Percentiles rank a stretch among this genome's conserved stretches.
Evolutionary conservation across 169 alveolate genomes (phyloP).

Genomic region (Theileria orientalis): DNA sequence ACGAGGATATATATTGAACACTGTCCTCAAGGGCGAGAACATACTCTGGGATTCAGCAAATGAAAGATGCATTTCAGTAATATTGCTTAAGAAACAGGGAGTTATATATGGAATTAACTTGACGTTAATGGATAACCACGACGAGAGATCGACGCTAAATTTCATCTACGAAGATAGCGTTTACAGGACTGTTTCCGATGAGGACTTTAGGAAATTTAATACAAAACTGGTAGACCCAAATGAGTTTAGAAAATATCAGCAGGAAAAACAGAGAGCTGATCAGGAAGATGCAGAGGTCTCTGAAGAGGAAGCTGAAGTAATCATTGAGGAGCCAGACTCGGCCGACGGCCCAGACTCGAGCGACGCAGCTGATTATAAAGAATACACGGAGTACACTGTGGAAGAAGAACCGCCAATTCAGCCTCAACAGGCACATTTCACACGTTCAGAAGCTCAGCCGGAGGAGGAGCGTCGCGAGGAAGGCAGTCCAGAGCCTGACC

Average conservation of each 20-base stretch:
- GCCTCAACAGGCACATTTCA: too few species aligned
- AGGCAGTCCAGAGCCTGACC: background rate
- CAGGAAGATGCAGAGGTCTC: background rate
- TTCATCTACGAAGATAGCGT: constrained; percentile 2
- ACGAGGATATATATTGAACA: background rate
- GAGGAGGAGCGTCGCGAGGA: too few species aligned
- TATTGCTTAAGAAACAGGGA: background rate
- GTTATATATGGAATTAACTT: background rate
- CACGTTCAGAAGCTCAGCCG: too few species aligned
- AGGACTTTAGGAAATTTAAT: constrained; percentile 3
- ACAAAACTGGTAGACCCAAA: background rate
- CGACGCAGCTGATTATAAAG: background rate
- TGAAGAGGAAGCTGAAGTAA: background rate
- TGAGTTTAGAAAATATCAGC: background rate
- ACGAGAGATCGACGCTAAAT: background rate
- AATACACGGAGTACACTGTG: background rate
- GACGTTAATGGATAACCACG: background rate
- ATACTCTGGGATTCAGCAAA: constrained; percentile 6
- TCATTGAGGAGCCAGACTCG: constrained; percentile 4
- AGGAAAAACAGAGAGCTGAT: background rate
- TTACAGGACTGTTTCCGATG: background rate
- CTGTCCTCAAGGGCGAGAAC: constrained; percentile 6
- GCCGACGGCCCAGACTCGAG: too few species aligned
- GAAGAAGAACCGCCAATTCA: background rate
- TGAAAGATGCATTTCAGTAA: constrained; percentile 2